Percentiles rank a stretch among this genome's conserved stretches.
These are phyloP conservation scores for Trichophyton simii DNA, from an alignment of 2,329 filamentous ascomycete genomes.

Conservation along the genomic window DNA sequence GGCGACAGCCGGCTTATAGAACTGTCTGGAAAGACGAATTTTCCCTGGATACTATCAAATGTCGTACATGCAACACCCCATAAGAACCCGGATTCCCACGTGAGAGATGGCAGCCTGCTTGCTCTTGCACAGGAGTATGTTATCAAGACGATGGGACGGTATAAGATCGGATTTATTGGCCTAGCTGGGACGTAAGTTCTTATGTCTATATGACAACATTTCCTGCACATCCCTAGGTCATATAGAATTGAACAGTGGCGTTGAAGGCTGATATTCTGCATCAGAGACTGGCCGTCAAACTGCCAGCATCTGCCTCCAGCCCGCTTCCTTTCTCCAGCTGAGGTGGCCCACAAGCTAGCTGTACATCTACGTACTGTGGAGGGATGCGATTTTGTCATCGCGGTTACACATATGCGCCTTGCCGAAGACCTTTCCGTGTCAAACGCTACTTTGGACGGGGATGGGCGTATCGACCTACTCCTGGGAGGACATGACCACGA, in stretches of 20 bases:
- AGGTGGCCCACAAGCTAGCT: background rate
- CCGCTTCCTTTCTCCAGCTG: background rate
- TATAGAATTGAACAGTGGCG: background rate
- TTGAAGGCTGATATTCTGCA: background rate
- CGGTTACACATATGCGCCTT: background rate
- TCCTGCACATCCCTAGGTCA: background rate
- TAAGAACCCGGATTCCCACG: background rate
- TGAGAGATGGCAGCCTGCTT: background rate
- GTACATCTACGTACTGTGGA: background rate
- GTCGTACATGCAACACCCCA: background rate
- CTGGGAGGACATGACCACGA: background rate
- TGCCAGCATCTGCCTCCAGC: background rate
- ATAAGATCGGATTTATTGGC: background rate
- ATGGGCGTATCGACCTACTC: background rate
- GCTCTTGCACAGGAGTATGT: background rate
- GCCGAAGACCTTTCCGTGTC: background rate
- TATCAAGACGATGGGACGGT: background rate
- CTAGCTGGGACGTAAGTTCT: background rate
- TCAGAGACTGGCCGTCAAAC: background rate
- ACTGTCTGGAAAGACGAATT: background rate
- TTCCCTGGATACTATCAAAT: background rate
- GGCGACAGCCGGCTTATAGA: background rate
- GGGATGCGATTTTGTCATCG: background rate
- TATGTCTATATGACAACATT: background rate
- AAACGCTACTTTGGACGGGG: background rate